phyloP scores from a whole-genome alignment of 2,329 filamentous ascomycete genomes.

The Neofusicoccum laricinum region DNA sequence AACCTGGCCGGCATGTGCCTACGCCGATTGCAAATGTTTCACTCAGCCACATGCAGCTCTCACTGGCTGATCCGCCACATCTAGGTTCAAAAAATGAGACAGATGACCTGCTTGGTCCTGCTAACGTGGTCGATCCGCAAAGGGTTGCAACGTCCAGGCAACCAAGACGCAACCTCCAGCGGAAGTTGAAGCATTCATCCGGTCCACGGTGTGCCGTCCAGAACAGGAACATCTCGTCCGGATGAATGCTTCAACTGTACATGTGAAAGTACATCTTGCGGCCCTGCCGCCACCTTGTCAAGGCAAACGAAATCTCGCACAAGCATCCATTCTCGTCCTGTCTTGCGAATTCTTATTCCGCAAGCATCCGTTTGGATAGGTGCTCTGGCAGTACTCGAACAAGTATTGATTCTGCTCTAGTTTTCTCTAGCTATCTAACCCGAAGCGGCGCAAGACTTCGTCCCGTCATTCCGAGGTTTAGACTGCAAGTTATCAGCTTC shows the following conservation, averaged over 20 bases:
- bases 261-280: no score
- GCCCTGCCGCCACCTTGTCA: no score
- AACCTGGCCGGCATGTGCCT: neutral
- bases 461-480: neutral
- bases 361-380: no score
- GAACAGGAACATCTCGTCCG: neutral
- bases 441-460: neutral
- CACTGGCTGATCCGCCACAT: neutral
- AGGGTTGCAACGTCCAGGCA: no score
- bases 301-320: neutral
- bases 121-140: no score
- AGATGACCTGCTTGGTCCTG: no score
- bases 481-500: neutral
- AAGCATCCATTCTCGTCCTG: no score
- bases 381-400: no score
- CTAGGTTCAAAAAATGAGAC: neutral
- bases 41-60: conserved; percentile 3
- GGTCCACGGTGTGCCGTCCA: neutral
- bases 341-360: no score
- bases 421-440: neutral
- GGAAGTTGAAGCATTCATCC: neutral
- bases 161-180: no score
- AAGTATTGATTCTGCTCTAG: neutral
- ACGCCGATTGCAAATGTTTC: neutral
- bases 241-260: neutral